A percentile compares a stretch with the other conserved stretches of the same genome.
These are phyloP conservation scores for Paracamarosporium sp. DNA, from an alignment of 2,329 filamentous ascomycete genomes.

Conservation along the genomic window DNA sequence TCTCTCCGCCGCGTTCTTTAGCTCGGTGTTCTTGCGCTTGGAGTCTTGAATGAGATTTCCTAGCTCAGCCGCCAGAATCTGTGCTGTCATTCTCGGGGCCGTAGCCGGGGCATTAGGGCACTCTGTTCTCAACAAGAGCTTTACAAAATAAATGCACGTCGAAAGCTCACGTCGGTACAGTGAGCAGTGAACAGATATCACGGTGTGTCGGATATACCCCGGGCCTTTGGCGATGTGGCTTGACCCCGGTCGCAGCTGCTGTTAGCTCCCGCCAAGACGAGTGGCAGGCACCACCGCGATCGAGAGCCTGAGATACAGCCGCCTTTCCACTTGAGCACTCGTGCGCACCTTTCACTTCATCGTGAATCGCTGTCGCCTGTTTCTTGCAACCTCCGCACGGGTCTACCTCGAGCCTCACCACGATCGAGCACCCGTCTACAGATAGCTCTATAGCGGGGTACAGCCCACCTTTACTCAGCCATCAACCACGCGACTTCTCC, in stretches of 20 bases:
- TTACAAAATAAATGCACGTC: conserved; percentile 1
- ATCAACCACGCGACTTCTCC: conserved; percentile 16
- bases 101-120: conserved; percentile 29
- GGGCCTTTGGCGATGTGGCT: neutral
- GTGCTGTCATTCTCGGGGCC: conserved; percentile 76
- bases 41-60: conserved; percentile 92
- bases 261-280: conserved; percentile 3
- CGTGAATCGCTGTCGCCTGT: neutral
- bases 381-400: neutral
- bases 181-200: conserved; percentile 9
- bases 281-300: conserved; percentile 3
- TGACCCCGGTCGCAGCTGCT: neutral
- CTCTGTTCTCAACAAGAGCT: conserved; percentile 14
- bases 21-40: conserved; percentile 90
- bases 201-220: conserved; percentile 2
- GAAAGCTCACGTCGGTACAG: conserved; percentile 5
- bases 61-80: conserved; percentile 87
- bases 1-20: conserved; percentile 91
- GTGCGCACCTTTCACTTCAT: neutral
- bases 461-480: conserved; percentile 32
- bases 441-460: conserved; percentile 37
- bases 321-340: neutral
- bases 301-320: neutral
- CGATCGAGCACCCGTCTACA: conserved; percentile 5
- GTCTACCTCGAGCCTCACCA: neutral